Base-by-base conservation (phyloP, 1,139 yeast species). In the Yamadazyma atmosphaerica region DNA sequence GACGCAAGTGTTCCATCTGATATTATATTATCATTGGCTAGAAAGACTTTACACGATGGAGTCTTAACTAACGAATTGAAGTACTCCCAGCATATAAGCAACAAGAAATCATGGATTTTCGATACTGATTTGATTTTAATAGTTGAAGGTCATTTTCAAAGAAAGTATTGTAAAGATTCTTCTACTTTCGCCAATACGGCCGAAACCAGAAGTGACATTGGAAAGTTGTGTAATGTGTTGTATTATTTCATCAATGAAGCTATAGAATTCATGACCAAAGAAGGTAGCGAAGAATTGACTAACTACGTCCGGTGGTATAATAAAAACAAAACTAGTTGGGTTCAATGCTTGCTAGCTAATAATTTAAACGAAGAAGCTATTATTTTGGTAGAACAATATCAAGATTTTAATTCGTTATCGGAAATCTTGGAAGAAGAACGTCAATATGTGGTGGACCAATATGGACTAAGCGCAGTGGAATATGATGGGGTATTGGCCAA, bases 381-480 rank as follows among this genome's bases (percentile, higher is more conserved):
- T 14, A 63, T 65, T n/a, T 69, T 88, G 32, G 78, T 88, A 1
- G 95, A 87, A 50, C 66, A 69, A 25, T 85, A 81, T 55, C 60
- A 65, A 17, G 95, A 88, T 54, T 74, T 84, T 50, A 65, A 77
- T 16, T 78, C 90, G 1, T 63, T 89, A 32, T 84, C 82, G 0
- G 79, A 77, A 43, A 75, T 88, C 5, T 63, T 86, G 19, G 84
- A 81, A 34, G 67, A 73, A 17, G 80, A 81, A 46, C 65, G 79
- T 45, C 70, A 63, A 19, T 49, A 43, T 14, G 56, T 71, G 1
- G 39, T 55, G 6, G 58, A 53, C 19, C 58, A 54, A n/a, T 60
- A 59, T 17, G 56, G 60, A 1, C 6, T 28, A 8, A 25, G 31
- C 6, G 46, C 51, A 13, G 23, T 21, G 1, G 51, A 52, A 23